phyloP scores from a whole-genome alignment of 495 filamentous ascomycete genomes.

The Tuber umbilicatum region DNA sequence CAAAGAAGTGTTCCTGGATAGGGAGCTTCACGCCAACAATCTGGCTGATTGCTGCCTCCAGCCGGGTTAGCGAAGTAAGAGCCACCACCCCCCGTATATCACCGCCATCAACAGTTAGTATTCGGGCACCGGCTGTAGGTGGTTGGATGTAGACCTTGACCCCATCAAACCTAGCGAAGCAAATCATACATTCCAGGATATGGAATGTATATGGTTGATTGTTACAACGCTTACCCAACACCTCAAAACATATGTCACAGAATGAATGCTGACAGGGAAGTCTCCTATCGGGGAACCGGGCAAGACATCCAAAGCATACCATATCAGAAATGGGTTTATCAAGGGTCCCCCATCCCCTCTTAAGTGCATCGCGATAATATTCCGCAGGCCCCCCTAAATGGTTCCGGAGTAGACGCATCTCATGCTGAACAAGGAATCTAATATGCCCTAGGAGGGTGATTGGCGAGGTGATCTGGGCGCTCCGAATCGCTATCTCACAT shows the following conservation, averaged over 20 bases:
- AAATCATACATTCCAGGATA: neutral
- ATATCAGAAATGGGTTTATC: neutral
- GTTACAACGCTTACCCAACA: neutral
- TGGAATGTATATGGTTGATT: neutral
- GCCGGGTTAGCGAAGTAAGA: constrained; percentile 22
- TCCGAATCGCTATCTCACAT: neutral
- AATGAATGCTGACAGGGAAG: neutral
- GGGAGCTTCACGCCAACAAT: constrained; percentile 18
- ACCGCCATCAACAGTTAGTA: constrained; percentile 55
- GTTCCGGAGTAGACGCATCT: neutral
- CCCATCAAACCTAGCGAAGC: neutral
- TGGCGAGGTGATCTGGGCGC: neutral
- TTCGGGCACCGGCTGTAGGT: constrained; percentile 46
- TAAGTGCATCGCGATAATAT: neutral
- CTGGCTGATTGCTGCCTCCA: constrained; percentile 15
- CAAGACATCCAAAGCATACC: neutral
- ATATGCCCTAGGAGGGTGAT: neutral
- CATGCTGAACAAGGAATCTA: neutral
- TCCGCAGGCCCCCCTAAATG: neutral
- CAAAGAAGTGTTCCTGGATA: constrained; percentile 35
- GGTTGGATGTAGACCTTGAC: constrained; percentile 45
- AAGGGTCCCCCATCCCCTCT: neutral
- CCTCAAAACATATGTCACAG: neutral
- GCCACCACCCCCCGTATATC: constrained; percentile 46
- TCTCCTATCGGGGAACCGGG: neutral